Evolutionary conservation across 2,329 filamentous ascomycete species (phyloP).

Genomic region (Periconia sp.): DNA sequence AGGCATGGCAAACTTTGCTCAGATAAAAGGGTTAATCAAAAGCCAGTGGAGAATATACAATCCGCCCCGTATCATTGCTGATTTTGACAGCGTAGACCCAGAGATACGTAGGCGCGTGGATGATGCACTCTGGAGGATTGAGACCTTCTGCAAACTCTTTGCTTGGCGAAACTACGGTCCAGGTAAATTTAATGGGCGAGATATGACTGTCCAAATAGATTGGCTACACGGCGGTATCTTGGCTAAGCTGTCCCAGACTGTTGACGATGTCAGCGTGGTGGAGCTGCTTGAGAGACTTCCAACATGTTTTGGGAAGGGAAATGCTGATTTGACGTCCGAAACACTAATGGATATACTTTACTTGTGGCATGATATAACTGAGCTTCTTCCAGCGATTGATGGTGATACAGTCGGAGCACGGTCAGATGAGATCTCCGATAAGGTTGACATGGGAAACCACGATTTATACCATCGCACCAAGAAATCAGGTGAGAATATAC

Average conservation of each 20-base stretch:
- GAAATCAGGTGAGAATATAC: slow-evolving; percentile 49
- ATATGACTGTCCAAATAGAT: slow-evolving; percentile 61
- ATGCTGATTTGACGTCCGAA: slow-evolving; percentile 56
- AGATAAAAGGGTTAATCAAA: slow-evolving; percentile 57
- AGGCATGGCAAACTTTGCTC: slow-evolving; percentile 58
- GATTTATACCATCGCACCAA: slow-evolving; percentile 55
- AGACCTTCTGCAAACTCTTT: slow-evolving; percentile 67
- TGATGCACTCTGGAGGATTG: slow-evolving; percentile 65
- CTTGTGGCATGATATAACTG: slow-evolving; percentile 62
- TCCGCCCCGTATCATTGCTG: slow-evolving; percentile 57
- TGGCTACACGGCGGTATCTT: slow-evolving; percentile 62
- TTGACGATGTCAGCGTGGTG: slow-evolving; percentile 51
- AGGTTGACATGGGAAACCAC: slow-evolving; percentile 46
- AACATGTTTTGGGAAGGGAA: slow-evolving; percentile 60
- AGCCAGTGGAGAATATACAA: slow-evolving; percentile 58
- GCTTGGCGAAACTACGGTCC: slow-evolving; percentile 60
- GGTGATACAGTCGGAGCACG: slow-evolving; percentile 56
- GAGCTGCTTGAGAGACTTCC: slow-evolving; percentile 57
- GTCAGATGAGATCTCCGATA: slow-evolving; percentile 57
- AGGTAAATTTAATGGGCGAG: slow-evolving; percentile 46
- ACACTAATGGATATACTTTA: slow-evolving; percentile 67
- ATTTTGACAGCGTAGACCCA: slow-evolving; percentile 52
- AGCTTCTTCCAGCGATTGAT: slow-evolving; percentile 44
- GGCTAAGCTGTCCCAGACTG: slow-evolving; percentile 51
- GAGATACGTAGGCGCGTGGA: slow-evolving; percentile 56